Conservation (phyloP, 805 yeast genomes). For the Sugiyamaella valdiviana region DNA sequence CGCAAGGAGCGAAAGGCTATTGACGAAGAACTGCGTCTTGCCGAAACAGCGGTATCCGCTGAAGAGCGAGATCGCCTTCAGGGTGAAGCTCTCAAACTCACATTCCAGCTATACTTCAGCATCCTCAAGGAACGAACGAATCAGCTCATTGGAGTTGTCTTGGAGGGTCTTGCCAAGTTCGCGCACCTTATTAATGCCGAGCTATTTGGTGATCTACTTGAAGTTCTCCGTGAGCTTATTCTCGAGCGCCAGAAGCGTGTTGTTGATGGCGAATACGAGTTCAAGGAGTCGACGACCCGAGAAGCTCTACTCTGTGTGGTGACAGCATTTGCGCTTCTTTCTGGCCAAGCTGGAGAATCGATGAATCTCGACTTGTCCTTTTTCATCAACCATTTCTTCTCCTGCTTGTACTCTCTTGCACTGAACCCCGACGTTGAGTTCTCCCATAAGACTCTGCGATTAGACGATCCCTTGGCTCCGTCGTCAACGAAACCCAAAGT, state of each 20-base stretch:
- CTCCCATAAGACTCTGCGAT: slow-evolving; percentile 70
- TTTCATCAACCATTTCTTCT: slow-evolving; percentile 71
- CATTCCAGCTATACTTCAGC: slow-evolving; percentile 70
- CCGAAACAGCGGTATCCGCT: slow-evolving; percentile 80
- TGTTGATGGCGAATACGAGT: slow-evolving; percentile 45
- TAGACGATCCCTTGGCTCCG: slow-evolving; percentile 62
- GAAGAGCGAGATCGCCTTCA: slow-evolving; percentile 84
- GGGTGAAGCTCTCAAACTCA: slow-evolving; percentile 69
- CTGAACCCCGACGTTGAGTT: slow-evolving; percentile 81
- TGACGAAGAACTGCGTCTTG: slow-evolving; percentile 81
- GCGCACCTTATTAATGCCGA: slow-evolving; percentile 93
- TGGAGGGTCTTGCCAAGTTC: slow-evolving; percentile 85
- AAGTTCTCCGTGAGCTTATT: slow-evolving; percentile 79
- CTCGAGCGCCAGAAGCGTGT: slow-evolving; percentile 38
- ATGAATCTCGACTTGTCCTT: slow-evolving; percentile 75
- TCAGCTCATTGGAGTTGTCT: slow-evolving; percentile 71
- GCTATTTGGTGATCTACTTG: slow-evolving; percentile 84
- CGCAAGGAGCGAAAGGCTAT: slow-evolving; percentile 81
- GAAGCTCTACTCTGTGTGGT: slow-evolving; percentile 76
- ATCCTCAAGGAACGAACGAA: slow-evolving; percentile 59
- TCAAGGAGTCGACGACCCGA: slow-evolving; percentile 39
- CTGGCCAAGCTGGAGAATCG: slow-evolving; percentile 61
- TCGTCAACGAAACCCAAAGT: slow-evolving; percentile 39
- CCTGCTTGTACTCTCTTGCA: slow-evolving; percentile 59
- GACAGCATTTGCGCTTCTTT: slow-evolving; percentile 81